Percentiles rank a stretch among this genome's conserved stretches.
phyloP scores from a whole-genome alignment of 176 grass and related monocot species.

The Cymbopogon citratus region DNA sequence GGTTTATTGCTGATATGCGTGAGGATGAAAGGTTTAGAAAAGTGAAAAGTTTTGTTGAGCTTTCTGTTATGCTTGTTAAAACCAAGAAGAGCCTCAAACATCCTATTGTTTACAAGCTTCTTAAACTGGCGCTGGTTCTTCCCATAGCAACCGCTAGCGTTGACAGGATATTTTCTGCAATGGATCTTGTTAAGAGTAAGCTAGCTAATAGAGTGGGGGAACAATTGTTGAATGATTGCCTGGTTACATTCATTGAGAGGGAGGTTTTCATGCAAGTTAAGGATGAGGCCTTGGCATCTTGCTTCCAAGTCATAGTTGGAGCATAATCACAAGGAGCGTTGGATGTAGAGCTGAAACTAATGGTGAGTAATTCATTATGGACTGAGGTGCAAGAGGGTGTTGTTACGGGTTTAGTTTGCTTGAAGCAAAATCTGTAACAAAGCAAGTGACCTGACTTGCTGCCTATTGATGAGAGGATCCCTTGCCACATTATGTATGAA shows the following conservation, averaged over 20 bases:
- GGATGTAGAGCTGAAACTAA: no score
- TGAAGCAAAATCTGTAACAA: no score
- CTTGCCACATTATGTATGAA: no score
- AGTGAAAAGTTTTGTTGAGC: neutral
- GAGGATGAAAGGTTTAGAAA: neutral
- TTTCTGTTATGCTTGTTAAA: constrained; percentile 1
- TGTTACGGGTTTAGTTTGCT: no score
- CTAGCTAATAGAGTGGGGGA: neutral
- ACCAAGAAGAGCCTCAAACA: neutral
- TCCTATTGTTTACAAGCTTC: constrained; percentile 1
- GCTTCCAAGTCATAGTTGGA: neutral
- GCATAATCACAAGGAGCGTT: no score
- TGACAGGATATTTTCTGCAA: neutral
- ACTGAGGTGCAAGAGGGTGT: no score
- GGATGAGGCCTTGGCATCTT: neutral
- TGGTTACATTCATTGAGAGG: neutral
- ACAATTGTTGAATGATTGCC: neutral
- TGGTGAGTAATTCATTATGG: no score
- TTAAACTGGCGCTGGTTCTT: neutral
- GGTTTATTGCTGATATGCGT: neutral
- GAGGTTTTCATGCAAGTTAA: neutral
- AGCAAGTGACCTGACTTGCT: no score
- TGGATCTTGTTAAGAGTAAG: neutral
- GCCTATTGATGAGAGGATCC: no score
- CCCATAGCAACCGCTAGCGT: neutral